phyloP scores from a whole-genome alignment of 306 rosid genomes.

The Glycine tomentella region DNA sequence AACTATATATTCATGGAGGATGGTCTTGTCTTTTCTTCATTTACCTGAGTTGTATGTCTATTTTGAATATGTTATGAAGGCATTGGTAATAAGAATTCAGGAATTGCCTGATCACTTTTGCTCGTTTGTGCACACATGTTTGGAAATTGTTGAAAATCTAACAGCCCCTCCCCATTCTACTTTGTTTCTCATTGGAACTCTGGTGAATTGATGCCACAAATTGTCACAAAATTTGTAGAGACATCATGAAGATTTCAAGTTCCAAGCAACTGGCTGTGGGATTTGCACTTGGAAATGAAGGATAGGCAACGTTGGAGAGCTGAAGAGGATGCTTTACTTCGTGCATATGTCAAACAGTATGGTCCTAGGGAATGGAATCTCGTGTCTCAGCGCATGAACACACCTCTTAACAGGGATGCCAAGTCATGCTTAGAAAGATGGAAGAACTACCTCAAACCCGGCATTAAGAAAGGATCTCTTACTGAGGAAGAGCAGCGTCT shows the following conservation, averaged over 20 bases:
- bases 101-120: not conserved
- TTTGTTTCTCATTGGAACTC: slow-evolving; percentile 20
- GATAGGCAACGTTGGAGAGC: slow-evolving; percentile 85
- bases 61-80: not conserved
- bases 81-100: slow-evolving; percentile 5
- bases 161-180: not conserved
- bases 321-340: slow-evolving; percentile 81
- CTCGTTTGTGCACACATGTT: not conserved
- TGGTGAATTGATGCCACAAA: slow-evolving; percentile 36
- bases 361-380: slow-evolving; percentile 93
- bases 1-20: not conserved
- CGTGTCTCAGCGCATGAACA: slow-evolving; percentile 89
- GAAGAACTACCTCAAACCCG: slow-evolving; percentile 84
- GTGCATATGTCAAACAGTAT: slow-evolving; percentile 80
- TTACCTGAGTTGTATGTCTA: not conserved
- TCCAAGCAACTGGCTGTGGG: slow-evolving; percentile 60
- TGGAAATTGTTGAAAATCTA: not conserved
- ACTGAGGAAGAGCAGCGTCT: slow-evolving; percentile 71
- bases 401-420: slow-evolving; percentile 73
- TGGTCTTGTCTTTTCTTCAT: not conserved
- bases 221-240: slow-evolving; percentile 49
- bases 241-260: slow-evolving; percentile 72
- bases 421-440: slow-evolving; percentile 91
- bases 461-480: slow-evolving; percentile 74
- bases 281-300: slow-evolving; percentile 74